Percentiles rank a stretch among this genome's conserved stretches.
Evolutionary conservation across 345 rosid genomes (phyloP).

Genomic region (Abelmoschus esculentus): DNA sequence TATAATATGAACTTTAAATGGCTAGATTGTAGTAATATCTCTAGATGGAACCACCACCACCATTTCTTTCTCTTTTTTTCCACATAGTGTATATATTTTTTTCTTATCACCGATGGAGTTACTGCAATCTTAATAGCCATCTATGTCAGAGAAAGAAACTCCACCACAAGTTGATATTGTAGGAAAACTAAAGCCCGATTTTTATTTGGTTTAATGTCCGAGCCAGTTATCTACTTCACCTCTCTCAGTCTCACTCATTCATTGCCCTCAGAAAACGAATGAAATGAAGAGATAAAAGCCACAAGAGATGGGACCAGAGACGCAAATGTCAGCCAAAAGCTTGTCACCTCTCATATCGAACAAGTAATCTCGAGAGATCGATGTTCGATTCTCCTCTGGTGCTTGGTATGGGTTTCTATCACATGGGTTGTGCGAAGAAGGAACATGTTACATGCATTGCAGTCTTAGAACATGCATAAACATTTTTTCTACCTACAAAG

Average conservation of each 20-base stretch:
- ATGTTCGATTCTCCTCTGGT: slow-evolving; percentile 7
- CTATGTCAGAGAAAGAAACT: not conserved
- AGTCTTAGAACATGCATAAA: slow-evolving; percentile 27
- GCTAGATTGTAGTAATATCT: not conserved
- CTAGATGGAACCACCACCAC: not conserved
- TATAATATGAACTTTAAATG: no score
- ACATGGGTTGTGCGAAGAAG: slow-evolving; percentile 30
- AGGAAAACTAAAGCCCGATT: not conserved
- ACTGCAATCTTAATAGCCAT: not conserved
- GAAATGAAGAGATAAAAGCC: not conserved
- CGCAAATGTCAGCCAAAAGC: slow-evolving; percentile 3
- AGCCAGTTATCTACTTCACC: not conserved
- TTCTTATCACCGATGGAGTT: not conserved
- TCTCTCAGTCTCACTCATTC: not conserved
- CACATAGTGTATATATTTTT: not conserved
- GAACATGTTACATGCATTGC: slow-evolving; percentile 26
- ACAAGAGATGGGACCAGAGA: slow-evolving; percentile 27
- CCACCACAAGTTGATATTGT: slow-evolving; percentile 8
- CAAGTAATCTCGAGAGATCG: not conserved
- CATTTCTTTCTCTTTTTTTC: not conserved
- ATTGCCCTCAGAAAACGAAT: not conserved
- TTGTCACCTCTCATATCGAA: slow-evolving; percentile 22
- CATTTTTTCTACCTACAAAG: slow-evolving; percentile 7
- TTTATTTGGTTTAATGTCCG: not conserved
- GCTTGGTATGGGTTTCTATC: slow-evolving; percentile 22